phyloP scores from a whole-genome alignment of 352 stramenopile genomes.

The Globisporangium perplexum region DNA sequence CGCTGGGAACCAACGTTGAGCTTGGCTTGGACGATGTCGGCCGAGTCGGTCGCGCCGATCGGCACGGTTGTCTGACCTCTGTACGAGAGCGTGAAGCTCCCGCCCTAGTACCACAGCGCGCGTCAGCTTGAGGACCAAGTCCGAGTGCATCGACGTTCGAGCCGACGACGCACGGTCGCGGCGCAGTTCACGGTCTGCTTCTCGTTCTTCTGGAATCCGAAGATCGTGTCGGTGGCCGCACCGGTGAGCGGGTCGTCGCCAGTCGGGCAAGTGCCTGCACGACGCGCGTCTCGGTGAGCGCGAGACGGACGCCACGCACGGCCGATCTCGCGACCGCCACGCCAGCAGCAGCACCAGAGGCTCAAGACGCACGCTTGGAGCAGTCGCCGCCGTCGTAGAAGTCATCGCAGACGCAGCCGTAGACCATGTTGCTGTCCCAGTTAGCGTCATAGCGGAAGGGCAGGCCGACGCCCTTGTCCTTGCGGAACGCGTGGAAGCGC shows the following conservation, averaged over 20 bases:
- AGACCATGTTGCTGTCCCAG: conserved; percentile 88
- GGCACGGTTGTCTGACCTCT: conserved; percentile 54
- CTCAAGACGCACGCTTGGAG: conserved; percentile 40
- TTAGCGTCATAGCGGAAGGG: conserved; percentile 38
- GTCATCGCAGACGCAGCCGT: conserved; percentile 85
- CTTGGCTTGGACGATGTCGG: conserved; percentile 56
- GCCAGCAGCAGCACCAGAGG: background rate
- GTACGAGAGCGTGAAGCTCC: conserved; percentile 68
- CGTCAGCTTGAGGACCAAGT: background rate
- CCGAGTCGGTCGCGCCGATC: conserved; percentile 55
- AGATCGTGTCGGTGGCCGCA: conserved; percentile 45
- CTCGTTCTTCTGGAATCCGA: conserved; percentile 78
- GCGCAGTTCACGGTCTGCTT: conserved; percentile 68
- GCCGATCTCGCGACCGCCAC: background rate
- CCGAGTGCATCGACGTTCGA: no score
- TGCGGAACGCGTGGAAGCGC: conserved; percentile 49
- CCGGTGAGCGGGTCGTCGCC: conserved; percentile 76
- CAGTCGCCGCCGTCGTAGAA: conserved; percentile 86
- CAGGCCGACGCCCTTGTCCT: conserved; percentile 49
- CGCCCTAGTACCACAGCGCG: conserved; percentile 24
- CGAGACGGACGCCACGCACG: background rate
- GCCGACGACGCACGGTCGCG: conserved; percentile 35
- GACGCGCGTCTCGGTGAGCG: background rate
- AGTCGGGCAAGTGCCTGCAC: conserved; percentile 36
- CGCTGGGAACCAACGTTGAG: conserved; percentile 40